Conservation (phyloP, 2,329 filamentous ascomycete species). For the Thielaviopsis cerberus region DNA sequence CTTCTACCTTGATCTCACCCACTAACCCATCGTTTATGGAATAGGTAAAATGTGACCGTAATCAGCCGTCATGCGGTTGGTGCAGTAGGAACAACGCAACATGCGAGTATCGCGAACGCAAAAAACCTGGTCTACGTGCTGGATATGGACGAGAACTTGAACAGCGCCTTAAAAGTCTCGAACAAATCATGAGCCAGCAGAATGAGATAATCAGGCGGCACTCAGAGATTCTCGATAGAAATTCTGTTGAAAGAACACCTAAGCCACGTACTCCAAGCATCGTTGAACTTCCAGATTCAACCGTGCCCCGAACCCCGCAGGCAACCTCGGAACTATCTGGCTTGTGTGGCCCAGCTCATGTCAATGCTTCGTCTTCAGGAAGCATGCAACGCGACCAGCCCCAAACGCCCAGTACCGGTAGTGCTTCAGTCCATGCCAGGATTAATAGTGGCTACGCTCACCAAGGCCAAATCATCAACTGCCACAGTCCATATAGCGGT, state of each 20-base stretch:
- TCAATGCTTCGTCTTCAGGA: not conserved
- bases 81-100: slow-evolving; percentile 42
- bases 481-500: not conserved
- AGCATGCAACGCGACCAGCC: not conserved
- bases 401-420: not conserved
- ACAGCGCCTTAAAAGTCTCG: slow-evolving; percentile 50
- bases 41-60: slow-evolving; percentile 57
- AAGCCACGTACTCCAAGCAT: not conserved
- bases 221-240: slow-evolving; percentile 44
- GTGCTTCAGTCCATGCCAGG: not conserved
- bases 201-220: slow-evolving; percentile 47
- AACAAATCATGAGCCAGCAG: slow-evolving; percentile 47
- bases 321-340: not conserved
- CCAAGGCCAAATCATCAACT: not conserved
- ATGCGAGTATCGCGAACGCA: slow-evolving; percentile 51
- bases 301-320: not conserved
- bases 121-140: slow-evolving; percentile 46
- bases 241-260: slow-evolving; percentile 23
- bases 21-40: not conserved
- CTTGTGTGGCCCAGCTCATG: not conserved
- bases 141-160: slow-evolving; percentile 58
- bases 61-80: slow-evolving; percentile 54
- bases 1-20: not conserved
- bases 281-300: slow-evolving; percentile 11
- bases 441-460: not conserved